These are phyloP conservation scores for Podospora bellae-mahoneyi DNA, from an alignment of 495 filamentous ascomycete species.

Conservation along the genomic window DNA sequence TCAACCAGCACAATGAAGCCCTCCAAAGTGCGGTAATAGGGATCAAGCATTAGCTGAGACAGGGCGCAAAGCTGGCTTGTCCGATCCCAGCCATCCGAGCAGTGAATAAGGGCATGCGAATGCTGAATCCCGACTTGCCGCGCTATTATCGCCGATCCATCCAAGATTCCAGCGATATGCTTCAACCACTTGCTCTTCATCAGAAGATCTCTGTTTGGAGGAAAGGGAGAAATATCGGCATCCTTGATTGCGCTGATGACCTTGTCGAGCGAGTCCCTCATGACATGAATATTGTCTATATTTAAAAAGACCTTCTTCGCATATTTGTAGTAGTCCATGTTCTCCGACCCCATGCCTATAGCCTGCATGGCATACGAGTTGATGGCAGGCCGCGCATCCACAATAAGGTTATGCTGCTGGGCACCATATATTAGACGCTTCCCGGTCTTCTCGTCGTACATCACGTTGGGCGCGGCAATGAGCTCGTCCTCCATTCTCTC, in stretches of 20 bases:
- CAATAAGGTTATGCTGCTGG: constrained; percentile 91
- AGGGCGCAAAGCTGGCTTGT: constrained; percentile 95
- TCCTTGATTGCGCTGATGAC: constrained; percentile 91
- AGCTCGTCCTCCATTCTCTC: constrained; percentile 75
- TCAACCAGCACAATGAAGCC: constrained; percentile 94
- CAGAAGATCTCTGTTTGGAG: constrained; percentile 79
- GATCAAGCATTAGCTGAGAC: constrained; percentile 89
- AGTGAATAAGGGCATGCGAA: constrained; percentile 94
- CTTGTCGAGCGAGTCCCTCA: constrained; percentile 86
- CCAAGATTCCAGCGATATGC: constrained; percentile 80
- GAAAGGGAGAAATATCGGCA: constrained; percentile 78
- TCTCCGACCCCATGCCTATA: constrained; percentile 89
- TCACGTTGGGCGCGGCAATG: constrained; percentile 46
- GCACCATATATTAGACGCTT: constrained; percentile 78
- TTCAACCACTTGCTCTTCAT: constrained; percentile 87
- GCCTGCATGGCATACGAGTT: constrained; percentile 97
- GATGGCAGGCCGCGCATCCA: constrained; percentile 91
- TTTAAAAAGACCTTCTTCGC: constrained; percentile 92
- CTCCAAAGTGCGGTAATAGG: constrained; percentile 91
- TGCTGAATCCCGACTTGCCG: constrained; percentile 87
- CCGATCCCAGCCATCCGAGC: constrained; percentile 97
- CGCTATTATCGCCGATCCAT: constrained; percentile 79
- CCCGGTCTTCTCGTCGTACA: constrained; percentile 44
- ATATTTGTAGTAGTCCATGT: constrained; percentile 95
- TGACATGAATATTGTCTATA: constrained; percentile 99